Conservation (phyloP, 305 asterid species). For the Fraxinus paxiana region DNA sequence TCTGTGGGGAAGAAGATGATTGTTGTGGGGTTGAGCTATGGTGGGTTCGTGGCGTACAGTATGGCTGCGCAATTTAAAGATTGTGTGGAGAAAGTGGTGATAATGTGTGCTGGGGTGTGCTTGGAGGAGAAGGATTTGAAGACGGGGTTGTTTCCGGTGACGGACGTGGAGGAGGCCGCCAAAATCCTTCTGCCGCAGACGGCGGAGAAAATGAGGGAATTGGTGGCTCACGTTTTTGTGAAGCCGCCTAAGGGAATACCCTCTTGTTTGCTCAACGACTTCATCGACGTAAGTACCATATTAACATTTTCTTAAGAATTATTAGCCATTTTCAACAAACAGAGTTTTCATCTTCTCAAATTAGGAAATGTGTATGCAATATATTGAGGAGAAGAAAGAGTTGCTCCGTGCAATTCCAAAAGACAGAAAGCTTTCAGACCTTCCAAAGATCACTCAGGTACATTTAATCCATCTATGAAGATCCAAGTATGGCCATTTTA, state of each 20-base stretch:
- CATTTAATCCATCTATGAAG: not conserved
- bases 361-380: slow-evolving; percentile 51
- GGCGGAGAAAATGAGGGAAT: slow-evolving; percentile 55
- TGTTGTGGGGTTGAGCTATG: slow-evolving; percentile 63
- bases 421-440: slow-evolving; percentile 49
- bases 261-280: slow-evolving; percentile 53
- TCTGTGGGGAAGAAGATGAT: slow-evolving; percentile 36
- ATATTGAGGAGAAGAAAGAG: slow-evolving; percentile 58
- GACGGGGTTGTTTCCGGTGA: slow-evolving; percentile 54
- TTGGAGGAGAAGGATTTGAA: slow-evolving; percentile 61
- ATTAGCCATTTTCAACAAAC: not conserved
- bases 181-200: slow-evolving; percentile 55
- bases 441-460: slow-evolving; percentile 51
- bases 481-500: not conserved
- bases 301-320: not conserved
- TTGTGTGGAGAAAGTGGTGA: slow-evolving; percentile 51
- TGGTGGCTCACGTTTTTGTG: slow-evolving; percentile 42
- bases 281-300: slow-evolving; percentile 38
- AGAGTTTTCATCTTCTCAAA: not conserved
- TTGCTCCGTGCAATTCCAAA: slow-evolving; percentile 44
- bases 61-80: slow-evolving; percentile 58
- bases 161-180: slow-evolving; percentile 51
- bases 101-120: slow-evolving; percentile 62
- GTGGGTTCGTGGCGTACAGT: slow-evolving; percentile 71
- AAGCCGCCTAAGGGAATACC: slow-evolving; percentile 51